Evolutionary conservation across 192 early-diverging fungal species (phyloP).

Genomic region (Umbelopsis ramanniana): DNA sequence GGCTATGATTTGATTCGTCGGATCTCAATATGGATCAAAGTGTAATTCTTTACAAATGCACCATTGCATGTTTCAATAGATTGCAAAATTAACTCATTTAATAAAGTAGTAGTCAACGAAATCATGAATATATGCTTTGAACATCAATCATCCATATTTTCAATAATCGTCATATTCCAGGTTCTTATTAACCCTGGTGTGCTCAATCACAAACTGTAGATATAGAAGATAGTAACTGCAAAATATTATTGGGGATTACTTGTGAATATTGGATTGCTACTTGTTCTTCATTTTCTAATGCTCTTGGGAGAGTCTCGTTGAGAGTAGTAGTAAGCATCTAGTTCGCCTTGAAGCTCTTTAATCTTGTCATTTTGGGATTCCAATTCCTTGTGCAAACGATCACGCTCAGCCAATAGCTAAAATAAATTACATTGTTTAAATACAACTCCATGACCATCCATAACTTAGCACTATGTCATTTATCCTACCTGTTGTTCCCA

Average conservation of each 20-base stretch:
- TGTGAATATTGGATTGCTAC: conserved; percentile 12
- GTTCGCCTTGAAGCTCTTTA: conserved; percentile 89
- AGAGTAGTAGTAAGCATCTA: conserved; percentile 48
- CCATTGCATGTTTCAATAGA: not conserved
- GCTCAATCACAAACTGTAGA: not conserved
- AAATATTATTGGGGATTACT: not conserved
- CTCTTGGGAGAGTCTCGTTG: conserved; percentile 40
- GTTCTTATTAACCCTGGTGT: too few relatives aligned
- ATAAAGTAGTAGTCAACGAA: conserved; percentile 5
- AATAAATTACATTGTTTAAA: not conserved
- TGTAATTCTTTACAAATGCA: not conserved
- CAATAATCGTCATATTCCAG: too few relatives aligned
- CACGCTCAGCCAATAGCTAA: conserved; percentile 92
- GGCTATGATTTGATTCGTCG: not conserved
- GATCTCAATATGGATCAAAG: not conserved
- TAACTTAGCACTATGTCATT: not conserved
- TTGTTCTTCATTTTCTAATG: conserved; percentile 27
- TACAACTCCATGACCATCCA: not conserved
- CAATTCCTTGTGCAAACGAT: conserved; percentile 97
- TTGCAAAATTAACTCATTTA: conserved; percentile 8
- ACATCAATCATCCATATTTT: too few relatives aligned
- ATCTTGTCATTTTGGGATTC: conserved; percentile 92
- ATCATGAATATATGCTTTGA: not conserved
- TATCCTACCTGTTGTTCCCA: conserved; percentile 87
- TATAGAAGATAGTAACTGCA: not conserved